Base-by-base conservation (phyloP, 1,284 basidiomycete species). In the Papiliotrema nemorosa region DNA sequence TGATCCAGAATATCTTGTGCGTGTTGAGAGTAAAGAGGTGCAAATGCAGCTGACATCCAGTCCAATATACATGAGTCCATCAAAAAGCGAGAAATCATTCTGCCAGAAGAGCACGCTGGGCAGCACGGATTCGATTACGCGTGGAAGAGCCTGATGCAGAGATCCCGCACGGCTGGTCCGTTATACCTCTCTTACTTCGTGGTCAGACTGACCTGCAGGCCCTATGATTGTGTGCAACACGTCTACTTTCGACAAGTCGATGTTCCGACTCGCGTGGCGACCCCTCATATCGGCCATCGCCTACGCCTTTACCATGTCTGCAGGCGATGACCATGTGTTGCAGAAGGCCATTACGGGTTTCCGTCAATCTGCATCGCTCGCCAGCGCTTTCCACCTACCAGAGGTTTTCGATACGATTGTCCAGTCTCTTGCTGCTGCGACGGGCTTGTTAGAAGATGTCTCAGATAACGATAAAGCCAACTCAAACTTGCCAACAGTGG, bases 401-500 rank as follows among this genome's bases (percentile, higher is more conserved):
- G 92, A 97, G 65, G 91, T 97, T 5, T 96, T 98, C 68, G 96
- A 99, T 76, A 94, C 87, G 58, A 90, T 97, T 47, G 91, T 98
- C 9, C 81, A 88, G 40, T 92, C 91, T 0, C 80, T 99, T 16
- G 90, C 91, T 1, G 86, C 88, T 57, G 89, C 90, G 0, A 93
- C 90, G 1, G 85, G 84, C 52, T 78, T 94, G 22, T 77, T 92
- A 25, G 85, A 88, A 2, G 88, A 90, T 27, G 78, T 80, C 16
- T n/a, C n/a, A n/a, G 78, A 86, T 22, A 80, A 85, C 7, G 63
- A 66, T 0, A 80, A 81, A n/a, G 81, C 82, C 58, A 84, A 87
- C 44, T 84, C 87, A 20, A 90, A 87, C 67, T 91, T 89, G 68
- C 91, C 93, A 4, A 80, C 88, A 1, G 82, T 97, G n/a, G 87